Evolutionary conservation across 306 rosid genomes (phyloP).

Genomic region (Cicer bijugum): DNA sequence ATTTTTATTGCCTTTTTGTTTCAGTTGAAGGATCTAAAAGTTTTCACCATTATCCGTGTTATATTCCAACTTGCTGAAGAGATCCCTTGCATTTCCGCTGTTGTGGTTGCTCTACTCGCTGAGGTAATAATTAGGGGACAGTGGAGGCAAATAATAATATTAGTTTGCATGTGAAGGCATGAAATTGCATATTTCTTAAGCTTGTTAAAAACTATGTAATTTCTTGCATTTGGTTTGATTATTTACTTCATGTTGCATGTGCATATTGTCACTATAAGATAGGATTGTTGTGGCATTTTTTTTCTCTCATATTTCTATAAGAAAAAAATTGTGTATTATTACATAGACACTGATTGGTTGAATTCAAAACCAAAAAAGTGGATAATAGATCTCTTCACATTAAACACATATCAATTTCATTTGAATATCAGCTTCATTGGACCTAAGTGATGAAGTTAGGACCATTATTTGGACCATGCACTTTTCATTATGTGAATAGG

Average conservation of each 20-base stretch:
- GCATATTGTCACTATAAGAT: conserved; percentile 23
- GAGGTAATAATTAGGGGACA: conserved; percentile 59
- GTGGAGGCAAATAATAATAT: background rate
- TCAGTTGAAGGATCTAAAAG: conserved; percentile 97
- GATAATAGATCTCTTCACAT: background rate
- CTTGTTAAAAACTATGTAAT: background rate
- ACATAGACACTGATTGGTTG: background rate
- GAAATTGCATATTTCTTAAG: background rate
- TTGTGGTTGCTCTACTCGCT: conserved; percentile 91
- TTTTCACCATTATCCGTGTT: conserved; percentile 83
- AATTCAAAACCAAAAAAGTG: background rate
- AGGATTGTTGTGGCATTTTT: conserved; percentile 9
- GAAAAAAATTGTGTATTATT: background rate
- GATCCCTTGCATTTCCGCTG: conserved; percentile 98
- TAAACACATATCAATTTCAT: background rate
- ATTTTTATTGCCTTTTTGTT: conserved; percentile 36
- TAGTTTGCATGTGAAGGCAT: background rate
- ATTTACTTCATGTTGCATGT: background rate
- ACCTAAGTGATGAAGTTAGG: background rate
- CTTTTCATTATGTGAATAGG: background rate
- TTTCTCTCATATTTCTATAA: background rate
- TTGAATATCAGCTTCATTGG: background rate
- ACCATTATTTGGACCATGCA: background rate
- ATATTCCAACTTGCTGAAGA: conserved; percentile 99
- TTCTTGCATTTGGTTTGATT: conserved; percentile 7